A percentile compares a stretch with the other conserved stretches of the same genome.
phyloP scores from a whole-genome alignment of 2,329 filamentous ascomycete species.

The Penicillium sclerotigenum region DNA sequence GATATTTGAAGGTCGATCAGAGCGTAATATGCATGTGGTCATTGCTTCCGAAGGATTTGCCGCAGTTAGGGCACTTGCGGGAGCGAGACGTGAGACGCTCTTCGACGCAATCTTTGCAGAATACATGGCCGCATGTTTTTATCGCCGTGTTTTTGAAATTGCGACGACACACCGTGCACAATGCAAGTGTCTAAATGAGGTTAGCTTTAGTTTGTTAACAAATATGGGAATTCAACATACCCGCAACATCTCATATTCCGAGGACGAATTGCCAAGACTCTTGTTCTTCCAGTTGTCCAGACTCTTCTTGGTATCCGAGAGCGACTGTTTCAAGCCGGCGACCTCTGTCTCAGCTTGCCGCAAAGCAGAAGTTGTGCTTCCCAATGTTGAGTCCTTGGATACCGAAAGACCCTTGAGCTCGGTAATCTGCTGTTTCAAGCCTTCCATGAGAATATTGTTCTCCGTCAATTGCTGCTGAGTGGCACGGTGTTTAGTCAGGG shows the following conservation, averaged over 20 bases:
- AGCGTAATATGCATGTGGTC: conserved; percentile 71
- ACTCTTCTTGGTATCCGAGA: conserved; percentile 77
- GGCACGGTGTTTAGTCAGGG: conserved; percentile 69
- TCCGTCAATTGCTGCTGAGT: conserved; percentile 71
- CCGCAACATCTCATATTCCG: conserved; percentile 80
- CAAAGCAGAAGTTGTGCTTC: conserved; percentile 60
- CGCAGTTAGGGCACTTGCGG: conserved; percentile 93
- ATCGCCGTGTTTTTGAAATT: conserved; percentile 93
- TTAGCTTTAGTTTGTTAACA: conserved; percentile 10
- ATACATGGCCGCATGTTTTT: conserved; percentile 91
- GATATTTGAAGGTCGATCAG: conserved; percentile 29
- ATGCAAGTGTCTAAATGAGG: conserved; percentile 61
- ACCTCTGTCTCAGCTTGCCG: conserved; percentile 66
- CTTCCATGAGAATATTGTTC: conserved; percentile 65
- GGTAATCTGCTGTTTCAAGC: conserved; percentile 68
- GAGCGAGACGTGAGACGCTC: conserved; percentile 85
- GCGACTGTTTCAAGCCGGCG: conserved; percentile 72
- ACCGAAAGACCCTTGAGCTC: conserved; percentile 73
- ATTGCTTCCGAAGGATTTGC: conserved; percentile 82
- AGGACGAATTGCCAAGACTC: conserved; percentile 73
- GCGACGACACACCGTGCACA: conserved; percentile 88
- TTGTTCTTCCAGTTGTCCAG: conserved; percentile 83
- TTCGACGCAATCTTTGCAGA: conserved; percentile 87
- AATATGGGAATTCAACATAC: conserved; percentile 54
- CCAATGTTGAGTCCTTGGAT: conserved; percentile 68